Evolutionary conservation across 2,329 filamentous ascomycete genomes (phyloP).

Genomic region (Alternaria consortialis): DNA sequence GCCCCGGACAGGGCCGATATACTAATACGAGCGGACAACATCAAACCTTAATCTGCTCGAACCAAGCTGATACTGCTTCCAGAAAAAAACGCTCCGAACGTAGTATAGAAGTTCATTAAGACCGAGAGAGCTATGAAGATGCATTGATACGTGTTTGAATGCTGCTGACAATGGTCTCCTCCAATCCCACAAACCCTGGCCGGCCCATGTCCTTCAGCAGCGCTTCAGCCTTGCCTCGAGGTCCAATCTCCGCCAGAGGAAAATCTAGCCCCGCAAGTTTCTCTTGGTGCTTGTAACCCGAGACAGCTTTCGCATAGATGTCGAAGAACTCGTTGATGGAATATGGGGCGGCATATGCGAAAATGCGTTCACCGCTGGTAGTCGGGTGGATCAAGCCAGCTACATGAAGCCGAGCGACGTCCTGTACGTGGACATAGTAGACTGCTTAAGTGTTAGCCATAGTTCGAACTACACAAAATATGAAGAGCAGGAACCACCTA

Average conservation of each 20-base stretch:
- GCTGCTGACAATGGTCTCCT: constrained; percentile 16
- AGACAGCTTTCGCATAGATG: constrained; percentile 11
- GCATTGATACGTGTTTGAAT: constrained; percentile 11
- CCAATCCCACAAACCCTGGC: constrained; percentile 11
- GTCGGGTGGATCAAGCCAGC: constrained; percentile 24
- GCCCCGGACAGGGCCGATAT: neutral
- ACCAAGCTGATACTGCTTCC: neutral
- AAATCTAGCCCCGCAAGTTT: constrained; percentile 19
- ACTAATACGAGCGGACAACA: neutral
- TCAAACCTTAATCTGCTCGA: neutral
- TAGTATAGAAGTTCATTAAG: neutral
- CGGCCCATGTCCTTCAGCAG: constrained; percentile 13
- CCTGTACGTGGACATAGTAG: constrained; percentile 29
- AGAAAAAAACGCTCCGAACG: neutral
- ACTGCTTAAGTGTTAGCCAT: constrained; percentile 13
- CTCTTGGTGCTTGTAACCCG: constrained; percentile 6
- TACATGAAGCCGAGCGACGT: constrained; percentile 32
- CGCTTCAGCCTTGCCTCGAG: constrained; percentile 11
- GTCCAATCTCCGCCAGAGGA: constrained; percentile 16
- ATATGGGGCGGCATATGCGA: constrained; percentile 18
- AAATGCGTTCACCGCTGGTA: constrained; percentile 24
- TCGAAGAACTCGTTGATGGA: constrained; percentile 23
- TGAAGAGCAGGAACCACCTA: constrained; percentile 5
- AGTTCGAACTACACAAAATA: neutral
- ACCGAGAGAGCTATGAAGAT: constrained; percentile 5